A percentile compares a stretch with the other conserved stretches of the same genome.
phyloP scores from a whole-genome alignment of 2,329 filamentous ascomycete species.

The Fusarium sp. region DNA sequence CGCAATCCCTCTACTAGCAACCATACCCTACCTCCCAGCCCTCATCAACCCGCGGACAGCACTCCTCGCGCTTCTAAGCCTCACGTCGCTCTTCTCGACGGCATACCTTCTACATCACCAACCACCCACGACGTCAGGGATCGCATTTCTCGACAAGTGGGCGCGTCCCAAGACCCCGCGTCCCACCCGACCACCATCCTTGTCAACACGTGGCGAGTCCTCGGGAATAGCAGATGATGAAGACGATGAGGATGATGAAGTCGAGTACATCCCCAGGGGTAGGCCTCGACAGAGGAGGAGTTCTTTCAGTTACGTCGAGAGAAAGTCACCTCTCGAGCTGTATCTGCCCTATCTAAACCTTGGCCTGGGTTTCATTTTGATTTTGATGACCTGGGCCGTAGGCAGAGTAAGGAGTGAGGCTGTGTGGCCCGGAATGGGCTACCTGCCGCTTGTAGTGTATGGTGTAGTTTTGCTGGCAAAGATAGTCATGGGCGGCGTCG shows the following conservation, averaged over 20 bases:
- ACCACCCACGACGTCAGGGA: constrained; percentile 63
- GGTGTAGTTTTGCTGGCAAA: constrained; percentile 67
- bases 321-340: constrained; percentile 59
- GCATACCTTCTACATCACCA: constrained; percentile 67
- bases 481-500: constrained; percentile 70
- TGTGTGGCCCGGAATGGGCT: constrained; percentile 56
- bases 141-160: constrained; percentile 58
- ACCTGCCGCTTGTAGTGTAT: constrained; percentile 66
- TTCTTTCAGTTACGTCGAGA: constrained; percentile 36
- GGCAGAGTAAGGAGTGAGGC: constrained; percentile 46
- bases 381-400: constrained; percentile 54
- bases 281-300: constrained; percentile 31
- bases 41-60: constrained; percentile 49
- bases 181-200: constrained; percentile 38
- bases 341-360: constrained; percentile 69
- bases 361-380: constrained; percentile 62
- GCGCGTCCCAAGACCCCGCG: constrained; percentile 41
- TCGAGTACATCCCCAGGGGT: constrained; percentile 18
- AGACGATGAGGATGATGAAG: constrained; percentile 28
- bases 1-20: constrained; percentile 63
- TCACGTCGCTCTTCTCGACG: constrained; percentile 69
- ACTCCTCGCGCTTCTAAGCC: constrained; percentile 62
- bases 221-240: constrained; percentile 25
- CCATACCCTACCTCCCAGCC: constrained; percentile 59
- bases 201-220: constrained; percentile 26